A percentile compares a stretch with the other conserved stretches of the same genome.
phyloP scores from a whole-genome alignment of 805 yeast genomes.

The Suhomyces canberraensis region DNA sequence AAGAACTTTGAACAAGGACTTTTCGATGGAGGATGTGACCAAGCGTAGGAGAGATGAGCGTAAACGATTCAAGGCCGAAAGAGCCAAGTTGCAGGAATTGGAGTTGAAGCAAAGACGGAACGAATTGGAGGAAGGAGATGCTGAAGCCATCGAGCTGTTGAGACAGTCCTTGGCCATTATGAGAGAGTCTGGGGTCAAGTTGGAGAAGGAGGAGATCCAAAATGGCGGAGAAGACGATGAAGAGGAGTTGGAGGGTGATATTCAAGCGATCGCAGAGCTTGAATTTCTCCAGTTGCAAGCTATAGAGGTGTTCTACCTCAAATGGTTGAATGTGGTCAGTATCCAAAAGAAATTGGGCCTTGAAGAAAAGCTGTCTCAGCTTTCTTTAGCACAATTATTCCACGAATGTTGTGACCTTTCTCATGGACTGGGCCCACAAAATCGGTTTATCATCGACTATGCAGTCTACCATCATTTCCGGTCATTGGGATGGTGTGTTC shows the following conservation, averaged over 20 bases:
- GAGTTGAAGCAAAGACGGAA: conserved; percentile 47
- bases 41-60: conserved; percentile 68
- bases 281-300: conserved; percentile 70
- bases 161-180: conserved; percentile 9
- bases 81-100: conserved; percentile 48
- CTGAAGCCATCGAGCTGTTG: conserved; percentile 4
- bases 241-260: conserved; percentile 11
- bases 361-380: conserved; percentile 10
- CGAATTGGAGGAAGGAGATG: conserved; percentile 7
- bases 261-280: conserved; percentile 18
- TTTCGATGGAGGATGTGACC: conserved; percentile 75
- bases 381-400: conserved; percentile 23
- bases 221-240: conserved; percentile 3
- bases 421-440: neutral
- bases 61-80: conserved; percentile 62
- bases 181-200: too few species aligned
- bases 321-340: conserved; percentile 48
- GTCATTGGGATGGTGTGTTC: conserved; percentile 90
- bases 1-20: conserved; percentile 35
- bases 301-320: conserved; percentile 69
- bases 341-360: conserved; percentile 15
- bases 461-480: conserved; percentile 83
- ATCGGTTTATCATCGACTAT: conserved; percentile 50
- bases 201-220: too few species aligned
- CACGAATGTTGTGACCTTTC: conserved; percentile 17